These are phyloP conservation scores for Leccinum variicolor DNA, from an alignment of 768 basidiomycete genomes.

Conservation along the genomic window DNA sequence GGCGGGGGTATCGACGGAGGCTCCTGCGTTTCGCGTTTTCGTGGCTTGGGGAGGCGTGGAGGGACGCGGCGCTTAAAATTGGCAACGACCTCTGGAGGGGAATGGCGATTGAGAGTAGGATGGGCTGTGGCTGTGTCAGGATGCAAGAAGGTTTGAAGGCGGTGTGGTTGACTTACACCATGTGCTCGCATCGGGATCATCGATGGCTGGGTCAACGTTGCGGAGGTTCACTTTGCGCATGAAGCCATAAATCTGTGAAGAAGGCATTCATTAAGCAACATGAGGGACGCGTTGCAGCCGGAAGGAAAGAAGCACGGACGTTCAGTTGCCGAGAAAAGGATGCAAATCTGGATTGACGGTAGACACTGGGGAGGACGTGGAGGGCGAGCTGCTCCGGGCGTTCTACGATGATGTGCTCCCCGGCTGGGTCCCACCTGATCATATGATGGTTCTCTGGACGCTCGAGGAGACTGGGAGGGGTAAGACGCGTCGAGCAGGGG, in stretches of 20 bases:
- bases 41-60: constrained; percentile 83
- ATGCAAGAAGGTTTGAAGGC: constrained; percentile 17
- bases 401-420: constrained; percentile 94
- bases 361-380: constrained; percentile 90
- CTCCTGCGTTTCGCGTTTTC: constrained; percentile 74
- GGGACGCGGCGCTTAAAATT: constrained; percentile 96
- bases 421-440: constrained; percentile 94
- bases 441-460: constrained; percentile 93
- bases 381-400: constrained; percentile 90
- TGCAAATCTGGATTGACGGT: constrained; percentile 95
- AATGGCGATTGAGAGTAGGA: constrained; percentile 87
- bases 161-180: constrained; percentile 71
- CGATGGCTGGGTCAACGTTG: constrained; percentile 92
- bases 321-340: constrained; percentile 98
- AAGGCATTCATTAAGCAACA: constrained; percentile 23
- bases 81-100: constrained; percentile 84
- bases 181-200: constrained; percentile 94
- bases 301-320: constrained; percentile 49
- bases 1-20: constrained; percentile 70
- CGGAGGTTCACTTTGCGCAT: constrained; percentile 97
- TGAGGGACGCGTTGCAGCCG: constrained; percentile 13
- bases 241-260: constrained; percentile 88
- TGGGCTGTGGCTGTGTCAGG: constrained; percentile 56
- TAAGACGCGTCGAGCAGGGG: constrained; percentile 17
- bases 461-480: constrained; percentile 66